Conservation (phyloP, 768 basidiomycete species). For the Auriculariales sp. region DNA sequence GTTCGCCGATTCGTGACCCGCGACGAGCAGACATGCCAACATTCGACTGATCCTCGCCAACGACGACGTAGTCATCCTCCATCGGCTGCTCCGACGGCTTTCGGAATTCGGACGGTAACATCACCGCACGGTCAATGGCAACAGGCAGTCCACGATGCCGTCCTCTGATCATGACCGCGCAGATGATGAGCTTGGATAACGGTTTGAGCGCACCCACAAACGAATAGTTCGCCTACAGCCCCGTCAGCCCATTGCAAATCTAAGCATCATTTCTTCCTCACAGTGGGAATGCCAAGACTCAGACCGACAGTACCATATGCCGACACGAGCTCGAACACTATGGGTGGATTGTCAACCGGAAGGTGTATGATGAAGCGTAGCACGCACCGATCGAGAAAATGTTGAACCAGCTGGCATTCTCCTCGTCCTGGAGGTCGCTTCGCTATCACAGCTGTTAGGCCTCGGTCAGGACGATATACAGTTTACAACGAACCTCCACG, state of each 20-base stretch:
- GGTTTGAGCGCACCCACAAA: constrained; percentile 65
- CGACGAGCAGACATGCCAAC: too few species aligned
- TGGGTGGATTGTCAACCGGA: constrained; percentile 9
- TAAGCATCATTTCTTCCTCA: constrained; percentile 23
- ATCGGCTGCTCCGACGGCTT: not conserved
- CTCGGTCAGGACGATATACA: not conserved
- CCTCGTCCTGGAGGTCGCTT: constrained; percentile 37
- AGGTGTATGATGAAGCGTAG: constrained; percentile 10
- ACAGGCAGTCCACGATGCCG: constrained; percentile 80
- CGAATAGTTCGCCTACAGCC: constrained; percentile 56
- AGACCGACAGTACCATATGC: constrained; percentile 85
- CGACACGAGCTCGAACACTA: constrained; percentile 74
- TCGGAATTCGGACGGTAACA: constrained; percentile 52
- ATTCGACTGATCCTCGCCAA: not conserved
- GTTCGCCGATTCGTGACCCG: too few species aligned
- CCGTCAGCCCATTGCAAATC: constrained; percentile 6
- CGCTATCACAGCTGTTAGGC: constrained; percentile 25
- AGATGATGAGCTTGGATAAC: constrained; percentile 77
- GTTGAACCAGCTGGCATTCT: constrained; percentile 57
- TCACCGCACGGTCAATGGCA: constrained; percentile 76
- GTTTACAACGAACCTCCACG: constrained; percentile 50
- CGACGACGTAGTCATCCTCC: not conserved
- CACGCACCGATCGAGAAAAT: constrained; percentile 63
- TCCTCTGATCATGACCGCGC: constrained; percentile 85
- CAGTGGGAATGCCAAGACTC: constrained; percentile 73